Evolutionary conservation across 2,329 filamentous ascomycete genomes (phyloP), one percentile per base, ranked within the genome.

Genomic region (Ustilaginoidea virens): DNA sequence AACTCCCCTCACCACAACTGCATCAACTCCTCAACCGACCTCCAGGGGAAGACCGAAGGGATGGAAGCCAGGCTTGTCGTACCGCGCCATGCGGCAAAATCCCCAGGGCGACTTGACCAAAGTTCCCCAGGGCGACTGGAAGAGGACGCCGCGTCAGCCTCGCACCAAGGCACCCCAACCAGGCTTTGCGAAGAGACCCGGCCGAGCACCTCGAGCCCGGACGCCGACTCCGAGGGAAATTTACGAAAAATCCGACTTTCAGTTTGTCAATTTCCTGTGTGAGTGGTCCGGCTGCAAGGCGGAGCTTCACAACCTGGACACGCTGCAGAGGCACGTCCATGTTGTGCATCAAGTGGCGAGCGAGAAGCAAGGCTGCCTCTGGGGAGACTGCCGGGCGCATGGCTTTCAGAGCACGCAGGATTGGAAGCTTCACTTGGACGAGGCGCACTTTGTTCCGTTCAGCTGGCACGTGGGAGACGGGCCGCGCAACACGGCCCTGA

Each of bases 391-490:
- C 32, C 39, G 30, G 1, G 23, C 23, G 13, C n/a, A 9, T 4
- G n/a, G 13, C 10, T 15, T 17, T 26, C 11, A 30, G 37, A 16
- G 39, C 34, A 9, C 33, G 39, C 15, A 32, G 41, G 0, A 51
- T 5, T 64, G 72, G 39, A 37, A 48, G n/a, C 38, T 42, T 1
- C 72, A 77, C 36, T 40, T 74, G 20, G 61, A 74, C 30, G 44
- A 58, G 34, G 41, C 39, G n/a, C 72, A 77, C 40, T 47, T 76
- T 25, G 42, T 55, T 9, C 59, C 62, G 2, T 51, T 68, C 32
- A 51, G 55, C 21, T 75, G 70, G 71, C 59, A 73, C 36, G 52
- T 65, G 23, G 72, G 72, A 11, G 72, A 76, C 29, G 72, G 72
- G 0, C 63, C 63, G 7, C 53, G 48, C 31, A 69, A 69, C 38